phyloP scores from a whole-genome alignment of 306 rosid species.

The Rosa rugosa region DNA sequence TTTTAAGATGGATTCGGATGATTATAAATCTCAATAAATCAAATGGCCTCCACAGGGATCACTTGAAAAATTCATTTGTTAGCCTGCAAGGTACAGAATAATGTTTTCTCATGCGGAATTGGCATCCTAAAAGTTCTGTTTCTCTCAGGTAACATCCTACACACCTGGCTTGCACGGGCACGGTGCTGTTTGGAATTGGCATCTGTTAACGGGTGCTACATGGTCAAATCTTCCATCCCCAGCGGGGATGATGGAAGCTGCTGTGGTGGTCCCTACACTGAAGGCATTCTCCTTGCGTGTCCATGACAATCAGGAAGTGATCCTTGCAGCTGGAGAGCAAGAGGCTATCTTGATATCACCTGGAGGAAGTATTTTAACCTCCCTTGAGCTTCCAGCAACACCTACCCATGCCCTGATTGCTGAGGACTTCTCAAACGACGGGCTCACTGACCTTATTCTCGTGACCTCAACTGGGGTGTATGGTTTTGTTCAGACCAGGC shows the following conservation, averaged over 20 bases:
- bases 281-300: conserved; percentile 70
- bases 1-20: not conserved
- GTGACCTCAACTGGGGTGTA: conserved; percentile 84
- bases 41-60: not conserved
- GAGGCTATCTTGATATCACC: conserved; percentile 88
- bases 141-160: conserved; percentile 81
- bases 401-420: conserved; percentile 77
- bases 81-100: conserved; percentile 1
- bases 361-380: conserved; percentile 69
- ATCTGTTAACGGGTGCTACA: conserved; percentile 74
- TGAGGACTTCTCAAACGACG: conserved; percentile 95
- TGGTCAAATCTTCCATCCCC: conserved; percentile 99
- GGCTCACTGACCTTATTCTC: conserved; percentile 84
- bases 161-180: conserved; percentile 93
- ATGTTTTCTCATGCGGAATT: conserved; percentile 12
- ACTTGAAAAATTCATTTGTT: not conserved
- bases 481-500: conserved; percentile 94
- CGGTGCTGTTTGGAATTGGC: conserved; percentile 95
- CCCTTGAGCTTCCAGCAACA: conserved; percentile 76
- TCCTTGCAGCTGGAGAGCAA: conserved; percentile 98
- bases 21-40: not conserved
- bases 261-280: conserved; percentile 74
- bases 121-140: conserved; percentile 14
- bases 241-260: conserved; percentile 89
- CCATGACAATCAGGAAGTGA: conserved; percentile 63